Evolutionary conservation across 257 asterid genomes (phyloP).

Genomic region (Nicotiana noctiflora): DNA sequence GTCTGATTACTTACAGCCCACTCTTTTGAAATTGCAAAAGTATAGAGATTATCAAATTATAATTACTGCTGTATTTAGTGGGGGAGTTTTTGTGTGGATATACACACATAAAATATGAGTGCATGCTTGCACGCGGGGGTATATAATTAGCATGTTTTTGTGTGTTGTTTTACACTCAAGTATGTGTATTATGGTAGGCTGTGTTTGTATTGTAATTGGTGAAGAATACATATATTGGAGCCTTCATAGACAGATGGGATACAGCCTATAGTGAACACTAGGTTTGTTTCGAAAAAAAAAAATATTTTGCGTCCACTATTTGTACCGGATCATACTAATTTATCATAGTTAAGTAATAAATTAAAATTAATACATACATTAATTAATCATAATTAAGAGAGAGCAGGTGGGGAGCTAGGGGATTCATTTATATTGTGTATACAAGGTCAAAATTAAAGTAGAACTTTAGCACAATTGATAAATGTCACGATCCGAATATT

Average conservation of each 20-base stretch:
- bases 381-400: no score
- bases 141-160: constrained; percentile 24
- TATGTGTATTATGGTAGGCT: not conserved
- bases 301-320: no score
- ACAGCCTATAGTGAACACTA: not conserved
- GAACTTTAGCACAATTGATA: no score
- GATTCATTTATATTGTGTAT: no score
- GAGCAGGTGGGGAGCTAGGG: no score
- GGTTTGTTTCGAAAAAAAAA: not conserved
- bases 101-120: constrained; percentile 14
- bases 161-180: constrained; percentile 10
- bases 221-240: not conserved
- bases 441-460: no score
- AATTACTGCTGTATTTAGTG: constrained; percentile 8
- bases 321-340: no score
- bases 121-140: constrained; percentile 39
- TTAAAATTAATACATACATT: no score
- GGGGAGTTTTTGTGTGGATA: constrained; percentile 4
- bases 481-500: no score
- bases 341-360: no score
- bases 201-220: not conserved
- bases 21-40: not conserved
- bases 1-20: constrained; percentile 12
- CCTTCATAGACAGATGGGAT: not conserved
- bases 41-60: constrained; percentile 24